Evolutionary conservation across 495 filamentous ascomycete genomes (phyloP), one percentile per base, ranked within the genome.

Genomic region (Bathelium albidoporum): DNA sequence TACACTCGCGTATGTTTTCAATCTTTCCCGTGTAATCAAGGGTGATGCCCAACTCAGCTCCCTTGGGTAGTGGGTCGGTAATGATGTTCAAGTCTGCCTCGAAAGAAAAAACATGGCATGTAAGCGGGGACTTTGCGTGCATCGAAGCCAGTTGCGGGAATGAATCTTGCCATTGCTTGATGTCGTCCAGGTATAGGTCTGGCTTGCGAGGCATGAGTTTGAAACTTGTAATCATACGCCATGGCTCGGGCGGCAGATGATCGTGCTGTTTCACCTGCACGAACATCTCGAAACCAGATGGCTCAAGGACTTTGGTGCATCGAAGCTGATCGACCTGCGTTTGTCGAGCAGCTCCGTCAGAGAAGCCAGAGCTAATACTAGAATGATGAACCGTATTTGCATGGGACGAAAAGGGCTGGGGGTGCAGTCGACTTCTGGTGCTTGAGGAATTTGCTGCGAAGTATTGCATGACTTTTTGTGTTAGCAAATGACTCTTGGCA

Each of bases 221-320:
- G 2, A 68, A 73, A 52, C 68, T 70, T 10, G 69, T 66, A 61
- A 73, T 71, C 29, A 74, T 39, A 1, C 65, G 60, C 49, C 22
- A 55, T 28, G 22, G 49, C 29, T 55, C 49, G 24, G 49, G 5
- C 10, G 64, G 41, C 14, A 26, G 4, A n/a, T 66, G 65, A 12
- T 62, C 43, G 32, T 31, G 1, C 16, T 60, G 18, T 43, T 62
- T 63, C 14, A 67, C 71, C 58, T 71, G 65, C 22, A 75, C 69
- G 32, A 67, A 71, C 71, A 75, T 72, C 34, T 63, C 60, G 58
- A 75, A 75, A 12, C 67, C 62, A n/a, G 44, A 64, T 18, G 73
- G 68, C 44, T 67, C 64, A 31, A 72, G 71, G 34, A 44, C 31
- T 24, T 60, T 65, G 9, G 58, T 20, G 3, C 22, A 10, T 32